Evolutionary conservation across 2,329 filamentous ascomycete species (phyloP).

Genomic region (Chalaropsis thielavioides): DNA sequence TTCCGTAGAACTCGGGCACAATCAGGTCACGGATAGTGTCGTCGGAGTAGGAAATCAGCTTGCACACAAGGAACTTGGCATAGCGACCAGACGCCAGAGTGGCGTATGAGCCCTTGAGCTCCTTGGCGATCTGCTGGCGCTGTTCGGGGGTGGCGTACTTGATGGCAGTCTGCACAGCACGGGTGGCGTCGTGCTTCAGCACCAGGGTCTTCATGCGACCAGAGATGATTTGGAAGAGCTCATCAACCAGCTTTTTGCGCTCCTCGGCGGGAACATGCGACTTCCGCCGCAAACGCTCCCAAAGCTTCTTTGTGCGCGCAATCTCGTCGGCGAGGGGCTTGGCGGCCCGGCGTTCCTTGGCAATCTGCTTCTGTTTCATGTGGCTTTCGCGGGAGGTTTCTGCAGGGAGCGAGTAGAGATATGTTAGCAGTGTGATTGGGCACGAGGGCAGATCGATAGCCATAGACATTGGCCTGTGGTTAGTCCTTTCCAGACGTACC

Average conservation of each 20-base stretch:
- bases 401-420: constrained; percentile 25
- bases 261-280: constrained; percentile 86
- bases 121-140: constrained; percentile 69
- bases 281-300: constrained; percentile 85
- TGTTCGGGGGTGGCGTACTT: constrained; percentile 86
- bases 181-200: constrained; percentile 95
- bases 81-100: constrained; percentile 88
- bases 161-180: constrained; percentile 88
- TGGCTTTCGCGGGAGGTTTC: constrained; percentile 73
- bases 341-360: constrained; percentile 74
- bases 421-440: constrained; percentile 1
- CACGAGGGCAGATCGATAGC: not conserved
- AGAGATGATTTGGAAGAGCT: constrained; percentile 83
- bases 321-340: constrained; percentile 90
- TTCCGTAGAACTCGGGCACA: constrained; percentile 87
- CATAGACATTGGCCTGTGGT: not conserved
- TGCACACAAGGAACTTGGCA: constrained; percentile 93
- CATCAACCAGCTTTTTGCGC: constrained; percentile 69
- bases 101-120: constrained; percentile 72
- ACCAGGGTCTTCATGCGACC: constrained; percentile 90
- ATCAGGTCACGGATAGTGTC: constrained; percentile 75
- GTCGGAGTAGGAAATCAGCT: constrained; percentile 86
- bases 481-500: constrained; percentile 7
- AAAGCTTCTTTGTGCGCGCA: constrained; percentile 83
- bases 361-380: constrained; percentile 79